Evolutionary conservation across 228 moss, liverwort and hornwort species (phyloP), one percentile per base, ranked within the genome.

Genomic region (Sphagnum fallax): DNA sequence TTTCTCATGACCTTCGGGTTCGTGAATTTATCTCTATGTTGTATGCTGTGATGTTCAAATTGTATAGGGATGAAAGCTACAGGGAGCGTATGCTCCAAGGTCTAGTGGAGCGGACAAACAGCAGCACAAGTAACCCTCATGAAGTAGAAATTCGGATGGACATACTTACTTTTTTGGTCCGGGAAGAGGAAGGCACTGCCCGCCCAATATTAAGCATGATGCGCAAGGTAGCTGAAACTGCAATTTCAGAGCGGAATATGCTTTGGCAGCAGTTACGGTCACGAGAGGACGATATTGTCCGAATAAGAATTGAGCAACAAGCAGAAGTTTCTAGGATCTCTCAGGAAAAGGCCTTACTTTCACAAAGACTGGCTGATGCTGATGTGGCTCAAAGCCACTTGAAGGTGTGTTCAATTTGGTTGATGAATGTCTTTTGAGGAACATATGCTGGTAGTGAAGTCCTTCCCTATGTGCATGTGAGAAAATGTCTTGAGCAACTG

Each of bases 31-130:
- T 94, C 47, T 89, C 89, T 49, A 94, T 88, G 4, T 78, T 94
- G 74, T 94, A 94, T 70, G 91, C 94, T 53, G 89, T 94, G 8
- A 91, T 94, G 91, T 94, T 94, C 80, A 94, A 94, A 82, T 91
- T 91, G 61, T 94, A 94, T 61, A 88, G 94, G 57, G 94, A 88
- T 52, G 91, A 91, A 76, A 87, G 88, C 13, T 91, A 89, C 73
- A 91, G 91, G 68, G 91, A 94, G 76, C 85, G 89, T 51, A 94
- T 94, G 94, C 84, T 94, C 50, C 77, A 88, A 64, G 89, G 94
- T 52, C 83, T 94, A 4, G 94, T 94, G 48, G 94, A 94, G 52
- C 83, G 89, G 49, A 86, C 94, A 52, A 88, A 89, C 48, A 94
- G 86, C 71, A 94, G 89, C 73, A 91, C 84, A 47, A 86, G 94